Conservation (phyloP, 2,329 filamentous ascomycete species). For the Colletotrichum trifolii region DNA sequence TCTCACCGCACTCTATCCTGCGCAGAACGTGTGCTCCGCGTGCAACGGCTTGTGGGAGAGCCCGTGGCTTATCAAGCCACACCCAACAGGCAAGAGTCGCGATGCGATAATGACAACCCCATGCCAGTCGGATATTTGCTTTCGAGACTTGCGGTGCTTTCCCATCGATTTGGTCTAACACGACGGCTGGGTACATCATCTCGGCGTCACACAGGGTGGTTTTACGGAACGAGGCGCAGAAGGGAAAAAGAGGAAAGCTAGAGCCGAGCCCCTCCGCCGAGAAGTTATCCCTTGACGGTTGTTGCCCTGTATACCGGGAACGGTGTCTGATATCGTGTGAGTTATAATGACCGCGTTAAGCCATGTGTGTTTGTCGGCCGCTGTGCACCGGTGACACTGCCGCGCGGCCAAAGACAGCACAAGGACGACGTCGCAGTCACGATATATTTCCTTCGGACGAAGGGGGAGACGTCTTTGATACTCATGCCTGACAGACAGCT, state of each 20-base stretch:
- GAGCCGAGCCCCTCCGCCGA: too few species aligned
- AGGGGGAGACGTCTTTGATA: background rate
- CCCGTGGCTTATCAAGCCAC: slow-evolving; percentile 6
- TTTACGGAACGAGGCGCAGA: background rate
- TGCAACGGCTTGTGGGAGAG: background rate
- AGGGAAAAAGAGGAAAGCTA: background rate
- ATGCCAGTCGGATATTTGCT: slow-evolving; percentile 23
- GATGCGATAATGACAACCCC: slow-evolving; percentile 10
- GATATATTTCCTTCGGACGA: background rate
- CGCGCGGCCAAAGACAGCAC: slow-evolving; percentile 16
- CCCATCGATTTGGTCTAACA: background rate
- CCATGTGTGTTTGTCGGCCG: slow-evolving; percentile 11
- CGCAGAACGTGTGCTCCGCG: slow-evolving; percentile 1
- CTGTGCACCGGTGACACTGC: slow-evolving; percentile 18
- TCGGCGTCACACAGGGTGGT: slow-evolving; percentile 13
- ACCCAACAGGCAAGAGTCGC: background rate
- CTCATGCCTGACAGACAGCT: too few species aligned
- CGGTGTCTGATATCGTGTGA: slow-evolving; percentile 11
- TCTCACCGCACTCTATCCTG: slow-evolving; percentile 13
- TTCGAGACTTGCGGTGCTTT: background rate
- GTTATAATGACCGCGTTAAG: background rate
- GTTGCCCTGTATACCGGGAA: slow-evolving; percentile 29
- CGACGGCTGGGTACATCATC: background rate
- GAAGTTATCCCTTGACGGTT: too few species aligned
- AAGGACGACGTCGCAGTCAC: background rate